Conservation (phyloP, 768 basidiomycete genomes). For the Ramaria sp. region DNA sequence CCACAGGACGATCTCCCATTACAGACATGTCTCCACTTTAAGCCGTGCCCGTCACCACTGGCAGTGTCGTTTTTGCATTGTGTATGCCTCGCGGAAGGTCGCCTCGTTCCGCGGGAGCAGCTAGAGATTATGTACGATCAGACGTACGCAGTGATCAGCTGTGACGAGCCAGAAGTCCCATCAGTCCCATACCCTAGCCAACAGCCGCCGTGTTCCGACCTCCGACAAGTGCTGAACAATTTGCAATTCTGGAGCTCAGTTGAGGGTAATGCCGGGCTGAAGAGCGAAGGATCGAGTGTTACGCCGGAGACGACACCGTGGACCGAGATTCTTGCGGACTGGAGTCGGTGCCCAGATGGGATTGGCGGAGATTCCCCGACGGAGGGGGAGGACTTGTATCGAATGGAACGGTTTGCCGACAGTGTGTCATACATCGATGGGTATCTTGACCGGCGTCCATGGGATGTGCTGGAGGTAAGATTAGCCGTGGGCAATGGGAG, state of each 20-base stretch:
- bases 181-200: slow-evolving; percentile 23
- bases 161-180: slow-evolving; percentile 24
- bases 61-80: slow-evolving; percentile 60
- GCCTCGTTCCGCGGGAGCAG: slow-evolving; percentile 28
- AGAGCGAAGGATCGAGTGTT: neutral
- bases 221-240: slow-evolving; percentile 51
- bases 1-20: slow-evolving; percentile 67
- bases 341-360: neutral
- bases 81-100: slow-evolving; percentile 48
- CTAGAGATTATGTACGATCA: slow-evolving; percentile 37
- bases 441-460: slow-evolving; percentile 27
- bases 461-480: slow-evolving; percentile 31
- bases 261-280: too few relatives aligned
- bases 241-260: slow-evolving; percentile 41
- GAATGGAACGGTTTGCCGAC: slow-evolving; percentile 24
- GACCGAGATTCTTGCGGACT: neutral
- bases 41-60: slow-evolving; percentile 40
- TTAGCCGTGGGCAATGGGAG: neutral
- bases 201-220: slow-evolving; percentile 33
- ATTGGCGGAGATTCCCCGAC: neutral
- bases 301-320: neutral
- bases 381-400: neutral
- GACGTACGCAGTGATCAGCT: slow-evolving; percentile 16
- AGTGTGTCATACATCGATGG: slow-evolving; percentile 46
- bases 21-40: slow-evolving; percentile 59